Percentiles rank a stretch among this genome's conserved stretches.
These are phyloP conservation scores for Eleusine coracana DNA, from an alignment of 176 grass and related monocot genomes.

Conservation along the genomic window DNA sequence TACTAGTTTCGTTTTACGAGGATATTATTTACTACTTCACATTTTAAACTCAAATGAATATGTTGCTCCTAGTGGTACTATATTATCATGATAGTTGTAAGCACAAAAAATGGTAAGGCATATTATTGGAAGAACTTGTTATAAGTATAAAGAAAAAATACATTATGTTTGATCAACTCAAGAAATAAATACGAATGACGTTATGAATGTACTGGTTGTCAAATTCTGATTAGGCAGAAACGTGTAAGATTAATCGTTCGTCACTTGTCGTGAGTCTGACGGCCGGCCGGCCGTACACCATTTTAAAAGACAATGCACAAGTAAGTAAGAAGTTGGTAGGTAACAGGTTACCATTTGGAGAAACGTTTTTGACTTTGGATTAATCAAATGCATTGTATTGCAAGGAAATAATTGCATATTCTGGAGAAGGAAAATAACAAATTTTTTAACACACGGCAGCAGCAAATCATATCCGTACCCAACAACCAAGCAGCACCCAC, in stretches of 20 bases:
- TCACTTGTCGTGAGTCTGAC: neutral
- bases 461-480: neutral
- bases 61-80: neutral
- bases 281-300: neutral
- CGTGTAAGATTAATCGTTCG: neutral
- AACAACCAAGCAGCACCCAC: neutral
- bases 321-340: neutral
- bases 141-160: no score
- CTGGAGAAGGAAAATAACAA: neutral
- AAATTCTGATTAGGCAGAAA: neutral
- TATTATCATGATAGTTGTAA: neutral
- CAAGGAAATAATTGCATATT: neutral
- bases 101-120: neutral
- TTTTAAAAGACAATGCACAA: neutral
- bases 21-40: no score
- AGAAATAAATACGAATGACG: neutral
- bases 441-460: neutral
- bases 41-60: neutral
- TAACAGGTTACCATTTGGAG: neutral
- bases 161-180: no score
- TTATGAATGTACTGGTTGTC: neutral
- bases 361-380: neutral
- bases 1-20: no score
- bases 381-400: neutral
- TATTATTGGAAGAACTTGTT: neutral